Percentiles rank a stretch among this genome's conserved stretches.
phyloP scores from a whole-genome alignment of 257 asterid genomes.

The Solanum phureja region DNA sequence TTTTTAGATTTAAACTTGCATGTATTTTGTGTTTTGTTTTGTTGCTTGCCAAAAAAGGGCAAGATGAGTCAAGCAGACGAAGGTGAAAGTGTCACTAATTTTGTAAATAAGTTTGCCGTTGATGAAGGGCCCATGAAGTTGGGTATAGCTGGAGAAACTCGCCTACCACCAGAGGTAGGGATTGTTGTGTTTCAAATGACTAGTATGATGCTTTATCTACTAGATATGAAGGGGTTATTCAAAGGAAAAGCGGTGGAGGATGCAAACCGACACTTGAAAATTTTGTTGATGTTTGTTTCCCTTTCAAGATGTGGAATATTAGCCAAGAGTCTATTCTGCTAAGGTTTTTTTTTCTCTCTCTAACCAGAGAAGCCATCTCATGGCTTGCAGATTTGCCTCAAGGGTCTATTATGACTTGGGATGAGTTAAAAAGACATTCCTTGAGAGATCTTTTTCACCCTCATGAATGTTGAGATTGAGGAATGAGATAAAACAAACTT shows the following conservation, averaged over 20 bases:
- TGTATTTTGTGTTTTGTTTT: neutral
- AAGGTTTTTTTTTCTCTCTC: neutral
- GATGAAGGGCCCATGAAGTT: neutral
- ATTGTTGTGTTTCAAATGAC: neutral
- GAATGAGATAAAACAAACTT: neutral
- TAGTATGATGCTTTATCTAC: neutral
- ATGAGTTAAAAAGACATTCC: neutral
- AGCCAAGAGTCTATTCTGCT: neutral
- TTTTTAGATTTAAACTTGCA: neutral
- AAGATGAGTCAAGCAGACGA: neutral
- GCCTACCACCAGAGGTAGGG: neutral
- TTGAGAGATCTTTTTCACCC: neutral
- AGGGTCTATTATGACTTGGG: neutral
- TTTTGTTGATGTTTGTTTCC: neutral
- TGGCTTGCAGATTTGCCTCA: neutral
- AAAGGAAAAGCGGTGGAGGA: neutral
- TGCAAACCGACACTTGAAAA: neutral
- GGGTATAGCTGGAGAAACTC: neutral
- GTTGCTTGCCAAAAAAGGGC: neutral
- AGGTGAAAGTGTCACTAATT: neutral
- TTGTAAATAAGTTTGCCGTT: no score
- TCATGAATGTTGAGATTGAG: neutral
- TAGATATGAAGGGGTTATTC: neutral
- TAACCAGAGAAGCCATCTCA: neutral
- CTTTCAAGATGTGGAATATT: neutral